Base-by-base conservation (phyloP, 805 yeast species). In the Kuraishia ogatae region DNA sequence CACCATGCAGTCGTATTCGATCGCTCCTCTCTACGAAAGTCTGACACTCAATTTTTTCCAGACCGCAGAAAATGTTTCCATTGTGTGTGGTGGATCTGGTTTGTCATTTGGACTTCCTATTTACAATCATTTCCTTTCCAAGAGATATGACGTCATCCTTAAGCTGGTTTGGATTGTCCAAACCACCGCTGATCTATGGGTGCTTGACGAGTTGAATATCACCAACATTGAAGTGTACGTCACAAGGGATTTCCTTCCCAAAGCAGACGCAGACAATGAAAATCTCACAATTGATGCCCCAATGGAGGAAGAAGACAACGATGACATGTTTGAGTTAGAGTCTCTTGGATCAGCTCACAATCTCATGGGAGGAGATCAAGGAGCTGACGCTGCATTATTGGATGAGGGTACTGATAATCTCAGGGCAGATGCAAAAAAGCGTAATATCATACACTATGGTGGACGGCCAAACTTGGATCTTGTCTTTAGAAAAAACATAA, bases 81-180 rank as follows among this genome's bases (percentile, higher is more conserved):
- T 86, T 20, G 72, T 86, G 1, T 80, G 85, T 58, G 93, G 92
- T 15, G 94, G 94, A 0, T 80, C 89, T 1, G 92, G 93, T 0
- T 77, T 87, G 11, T 83, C 91, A 0, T 78, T 78, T 54, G 87
- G 85, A 2, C 58, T 84, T 10, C 83, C 87, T 0, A 48, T 84
- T 1, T 78, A 73, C 61, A 73, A 74, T 51, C 69, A 75, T 55
- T 69, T 81, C 51, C 62, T 62, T 20, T 51, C 53, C 3, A 64
- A 65, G 35, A 60, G 59, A 10, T 60, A 55, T 19, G 58, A 50
- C 8, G 53, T 73, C 5, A 66, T 59, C 51, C 61, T 79, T 1
- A 70, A 71, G 22, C 63, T 84, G 53, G 66, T 78, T 7, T 86
- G 93, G 93, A 70, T 82, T 22, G 70, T 80, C 0, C 68, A 77